Conservation (phyloP, 2,329 filamentous ascomycete species). For the Metarhizium sp. region DNA sequence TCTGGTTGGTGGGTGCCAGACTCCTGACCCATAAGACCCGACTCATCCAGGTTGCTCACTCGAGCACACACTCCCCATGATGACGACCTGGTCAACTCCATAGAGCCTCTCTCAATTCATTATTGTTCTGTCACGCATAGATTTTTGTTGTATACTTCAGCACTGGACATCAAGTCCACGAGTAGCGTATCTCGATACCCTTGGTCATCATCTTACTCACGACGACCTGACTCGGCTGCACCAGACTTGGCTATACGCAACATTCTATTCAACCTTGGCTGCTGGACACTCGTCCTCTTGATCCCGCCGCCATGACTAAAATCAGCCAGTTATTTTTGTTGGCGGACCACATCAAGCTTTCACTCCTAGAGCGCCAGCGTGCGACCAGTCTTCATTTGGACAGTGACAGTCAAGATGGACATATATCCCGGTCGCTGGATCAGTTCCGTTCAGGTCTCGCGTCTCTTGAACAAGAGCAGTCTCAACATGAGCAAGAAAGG, state of each 20-base stretch:
- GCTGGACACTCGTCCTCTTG: background rate
- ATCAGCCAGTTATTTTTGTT: conserved; percentile 79
- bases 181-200: no score
- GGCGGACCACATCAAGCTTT: conserved; percentile 94
- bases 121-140: no score
- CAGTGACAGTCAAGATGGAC: conserved; percentile 72
- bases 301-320: conserved; percentile 28
- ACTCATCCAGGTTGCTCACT: no score
- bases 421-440: conserved; percentile 81
- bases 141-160: no score
- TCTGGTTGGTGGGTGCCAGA: no score
- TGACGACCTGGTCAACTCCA: no score
- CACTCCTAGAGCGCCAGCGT: conserved; percentile 82
- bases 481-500: conserved; percentile 52
- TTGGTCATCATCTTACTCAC: no score
- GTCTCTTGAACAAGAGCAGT: conserved; percentile 53
- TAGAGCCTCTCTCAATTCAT: no score
- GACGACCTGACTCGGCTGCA: no score
- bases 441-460: conserved; percentile 76
- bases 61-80: no score
- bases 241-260: background rate
- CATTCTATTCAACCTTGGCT: background rate
- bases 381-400: conserved; percentile 73
- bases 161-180: no score
- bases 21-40: no score